phyloP scores from a whole-genome alignment of 2,329 filamentous ascomycete species.

The Colletotrichum acutatum region DNA sequence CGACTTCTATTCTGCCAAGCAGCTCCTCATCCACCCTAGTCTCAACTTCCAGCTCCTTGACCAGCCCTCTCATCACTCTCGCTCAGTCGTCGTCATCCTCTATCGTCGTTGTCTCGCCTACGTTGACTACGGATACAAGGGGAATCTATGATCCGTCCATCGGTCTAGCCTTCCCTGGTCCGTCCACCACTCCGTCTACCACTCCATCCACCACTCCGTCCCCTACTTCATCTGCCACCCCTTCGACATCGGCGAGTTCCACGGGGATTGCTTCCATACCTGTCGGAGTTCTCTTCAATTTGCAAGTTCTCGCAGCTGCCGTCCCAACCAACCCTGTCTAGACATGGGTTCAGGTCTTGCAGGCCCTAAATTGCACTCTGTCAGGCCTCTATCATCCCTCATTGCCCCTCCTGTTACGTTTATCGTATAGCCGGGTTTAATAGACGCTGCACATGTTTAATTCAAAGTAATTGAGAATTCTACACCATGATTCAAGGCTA shows the following conservation, averaged over 20 bases:
- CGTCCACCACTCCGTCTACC: neutral
- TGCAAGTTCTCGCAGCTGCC: neutral
- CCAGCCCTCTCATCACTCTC: neutral
- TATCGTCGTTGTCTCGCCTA: neutral
- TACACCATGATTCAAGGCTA: neutral
- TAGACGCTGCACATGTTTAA: neutral
- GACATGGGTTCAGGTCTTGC: neutral
- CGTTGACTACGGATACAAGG: neutral
- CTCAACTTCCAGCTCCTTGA: neutral
- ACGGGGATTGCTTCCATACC: neutral
- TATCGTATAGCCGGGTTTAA: neutral
- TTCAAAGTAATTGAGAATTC: neutral
- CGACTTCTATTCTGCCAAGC: neutral
- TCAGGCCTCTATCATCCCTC: neutral
- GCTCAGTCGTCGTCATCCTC: neutral
- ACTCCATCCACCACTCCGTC: no score
- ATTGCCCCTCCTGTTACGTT: neutral
- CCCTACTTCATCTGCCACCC: neutral
- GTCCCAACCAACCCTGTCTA: neutral
- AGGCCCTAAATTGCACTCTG: neutral
- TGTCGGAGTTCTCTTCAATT: neutral
- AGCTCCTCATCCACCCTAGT: neutral
- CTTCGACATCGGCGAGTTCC: neutral
- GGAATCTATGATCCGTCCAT: neutral
- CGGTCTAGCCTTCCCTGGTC: neutral